phyloP scores from a whole-genome alignment of 1,284 basidiomycete genomes.

The Volvariella volvacea region DNA sequence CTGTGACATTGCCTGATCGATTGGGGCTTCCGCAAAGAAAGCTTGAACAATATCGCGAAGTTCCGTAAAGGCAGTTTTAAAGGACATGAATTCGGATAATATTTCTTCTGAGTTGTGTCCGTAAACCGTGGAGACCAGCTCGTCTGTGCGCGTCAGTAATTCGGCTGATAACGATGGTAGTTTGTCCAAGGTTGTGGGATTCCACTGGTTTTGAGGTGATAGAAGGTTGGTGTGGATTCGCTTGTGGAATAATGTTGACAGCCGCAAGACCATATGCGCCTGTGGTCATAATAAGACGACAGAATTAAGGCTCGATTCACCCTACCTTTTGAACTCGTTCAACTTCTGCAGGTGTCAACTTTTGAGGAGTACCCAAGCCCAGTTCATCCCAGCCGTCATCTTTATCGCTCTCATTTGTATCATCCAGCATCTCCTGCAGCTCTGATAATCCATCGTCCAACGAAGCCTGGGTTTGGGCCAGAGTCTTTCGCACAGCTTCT shows the following conservation, averaged over 20 bases:
- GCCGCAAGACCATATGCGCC: slow-evolving; percentile 52
- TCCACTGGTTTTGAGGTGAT: slow-evolving; percentile 17
- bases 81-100: slow-evolving; percentile 26
- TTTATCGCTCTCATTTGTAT: slow-evolving; percentile 25
- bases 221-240: slow-evolving; percentile 48
- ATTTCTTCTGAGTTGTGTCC: slow-evolving; percentile 21
- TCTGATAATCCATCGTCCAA: slow-evolving; percentile 59
- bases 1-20: slow-evolving; percentile 20
- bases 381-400: slow-evolving; percentile 66
- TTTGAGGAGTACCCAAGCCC: slow-evolving; percentile 35
- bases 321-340: slow-evolving; percentile 46
- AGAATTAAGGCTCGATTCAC: slow-evolving; percentile 5
- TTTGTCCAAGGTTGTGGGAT: slow-evolving; percentile 32
- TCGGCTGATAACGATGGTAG: slow-evolving; percentile 42
- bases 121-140: slow-evolving; percentile 58
- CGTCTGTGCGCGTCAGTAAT: slow-evolving; percentile 51
- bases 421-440: slow-evolving; percentile 46
- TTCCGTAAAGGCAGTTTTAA: slow-evolving; percentile 28
- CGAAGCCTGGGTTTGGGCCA: slow-evolving; percentile 48
- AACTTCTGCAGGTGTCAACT: slow-evolving; percentile 36
- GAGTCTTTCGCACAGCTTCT: slow-evolving; percentile 50
- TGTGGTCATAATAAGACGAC: slow-evolving; percentile 16
- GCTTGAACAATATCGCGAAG: slow-evolving; percentile 25
- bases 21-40: slow-evolving; percentile 18
- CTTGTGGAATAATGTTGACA: slow-evolving; percentile 57